Evolutionary conservation across 2,329 filamentous ascomycete genomes (phyloP).

Genomic region (Ophiocordyceps camponoti-leonardi): DNA sequence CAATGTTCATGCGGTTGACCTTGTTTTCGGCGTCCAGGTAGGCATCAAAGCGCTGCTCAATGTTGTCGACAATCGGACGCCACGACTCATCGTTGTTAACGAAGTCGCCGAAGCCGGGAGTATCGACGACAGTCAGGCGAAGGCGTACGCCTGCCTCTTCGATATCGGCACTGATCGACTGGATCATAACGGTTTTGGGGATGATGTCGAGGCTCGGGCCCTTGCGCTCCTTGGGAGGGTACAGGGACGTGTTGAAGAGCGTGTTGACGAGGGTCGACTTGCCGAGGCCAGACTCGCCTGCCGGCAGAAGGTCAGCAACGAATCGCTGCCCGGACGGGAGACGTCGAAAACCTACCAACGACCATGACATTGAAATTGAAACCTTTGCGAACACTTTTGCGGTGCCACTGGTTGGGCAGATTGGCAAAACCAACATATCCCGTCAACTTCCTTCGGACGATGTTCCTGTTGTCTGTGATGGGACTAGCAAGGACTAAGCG

Average conservation of each 20-base stretch:
- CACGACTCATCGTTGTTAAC: conserved; percentile 99
- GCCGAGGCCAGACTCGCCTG: conserved; percentile 96
- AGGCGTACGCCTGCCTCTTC: conserved; percentile 97
- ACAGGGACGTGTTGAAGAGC: conserved; percentile 97
- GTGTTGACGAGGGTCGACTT: conserved; percentile 99
- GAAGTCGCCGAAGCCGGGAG: conserved; percentile 95
- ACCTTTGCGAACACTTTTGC: conserved; percentile 98
- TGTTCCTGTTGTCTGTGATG: conserved; percentile 67
- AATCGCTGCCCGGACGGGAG: not conserved
- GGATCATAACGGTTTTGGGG: conserved; percentile 91
- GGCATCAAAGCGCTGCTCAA: conserved; percentile 95
- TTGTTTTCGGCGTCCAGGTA: conserved; percentile 99
- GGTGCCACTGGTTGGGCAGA: conserved; percentile 98
- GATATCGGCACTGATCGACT: conserved; percentile 90
- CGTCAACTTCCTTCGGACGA: conserved; percentile 93
- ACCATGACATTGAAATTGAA: conserved; percentile 99
- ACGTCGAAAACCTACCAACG: conserved; percentile 55
- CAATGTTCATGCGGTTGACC: conserved; percentile 99
- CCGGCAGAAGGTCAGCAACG: not conserved
- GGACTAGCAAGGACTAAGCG: conserved; percentile 19
- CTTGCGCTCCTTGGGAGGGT: conserved; percentile 97
- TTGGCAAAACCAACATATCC: conserved; percentile 99
- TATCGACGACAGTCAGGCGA: conserved; percentile 91
- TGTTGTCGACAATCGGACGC: conserved; percentile 98
- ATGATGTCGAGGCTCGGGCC: conserved; percentile 94